Evolutionary conservation across 176 grass and related monocot species (phyloP).

Genomic region (Eragrostis curvula): DNA sequence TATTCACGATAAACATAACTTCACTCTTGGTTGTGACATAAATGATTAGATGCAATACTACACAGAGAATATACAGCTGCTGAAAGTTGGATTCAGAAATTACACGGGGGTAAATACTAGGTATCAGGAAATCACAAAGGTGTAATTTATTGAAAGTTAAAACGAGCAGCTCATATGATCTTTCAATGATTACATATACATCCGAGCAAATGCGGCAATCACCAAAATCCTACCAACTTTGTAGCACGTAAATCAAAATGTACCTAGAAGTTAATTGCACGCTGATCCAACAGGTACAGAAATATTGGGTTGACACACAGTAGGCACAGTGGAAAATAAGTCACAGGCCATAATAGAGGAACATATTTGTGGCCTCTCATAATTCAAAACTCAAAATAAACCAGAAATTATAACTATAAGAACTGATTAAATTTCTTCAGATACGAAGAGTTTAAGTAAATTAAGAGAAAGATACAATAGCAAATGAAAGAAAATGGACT

Average conservation of each 20-base stretch:
- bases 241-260: background rate
- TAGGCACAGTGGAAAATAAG: background rate
- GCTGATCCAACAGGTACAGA: background rate
- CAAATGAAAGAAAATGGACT: too few relatives aligned
- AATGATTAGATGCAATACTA: slow-evolving; percentile 41
- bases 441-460: too few relatives aligned
- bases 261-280: background rate
- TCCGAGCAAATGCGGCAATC: background rate
- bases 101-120: too few relatives aligned
- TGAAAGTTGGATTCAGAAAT: background rate
- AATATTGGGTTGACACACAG: background rate
- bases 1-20: slow-evolving; percentile 43
- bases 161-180: background rate
- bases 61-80: background rate
- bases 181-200: background rate
- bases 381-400: too few relatives aligned
- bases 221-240: background rate
- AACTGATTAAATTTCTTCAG: too few relatives aligned
- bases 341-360: background rate
- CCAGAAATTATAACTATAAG: too few relatives aligned
- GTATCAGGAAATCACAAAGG: background rate
- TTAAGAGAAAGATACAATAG: too few relatives aligned
- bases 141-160: background rate
- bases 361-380: background rate
- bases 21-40: slow-evolving; percentile 37